phyloP scores from a whole-genome alignment of 2,329 filamentous ascomycete genomes.

The Neopestalotiopsis sp. region DNA sequence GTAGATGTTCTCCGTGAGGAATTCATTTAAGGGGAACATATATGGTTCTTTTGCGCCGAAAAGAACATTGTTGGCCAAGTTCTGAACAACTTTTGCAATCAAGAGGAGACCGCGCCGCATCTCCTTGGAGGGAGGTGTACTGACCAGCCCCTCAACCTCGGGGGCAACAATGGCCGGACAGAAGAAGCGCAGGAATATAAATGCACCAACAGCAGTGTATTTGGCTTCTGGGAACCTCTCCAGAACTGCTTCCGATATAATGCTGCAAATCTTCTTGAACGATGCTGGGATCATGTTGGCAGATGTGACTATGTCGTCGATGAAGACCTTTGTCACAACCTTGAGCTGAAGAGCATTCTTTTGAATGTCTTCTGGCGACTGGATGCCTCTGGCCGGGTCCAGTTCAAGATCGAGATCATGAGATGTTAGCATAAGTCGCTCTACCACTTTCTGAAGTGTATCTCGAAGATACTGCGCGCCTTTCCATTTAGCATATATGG shows the following conservation, averaged over 20 bases:
- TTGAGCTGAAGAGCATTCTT: slow-evolving; percentile 70
- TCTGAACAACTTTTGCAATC: slow-evolving; percentile 75
- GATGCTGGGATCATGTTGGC: slow-evolving; percentile 64
- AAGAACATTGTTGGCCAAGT: slow-evolving; percentile 73
- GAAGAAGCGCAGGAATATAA: slow-evolving; percentile 75
- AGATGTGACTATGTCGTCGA: slow-evolving; percentile 72
- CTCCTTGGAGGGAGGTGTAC: slow-evolving; percentile 66
- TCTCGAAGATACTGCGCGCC: slow-evolving; percentile 65
- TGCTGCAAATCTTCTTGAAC: slow-evolving; percentile 71
- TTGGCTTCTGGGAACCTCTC: slow-evolving; percentile 71
- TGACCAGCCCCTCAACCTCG: slow-evolving; percentile 69
- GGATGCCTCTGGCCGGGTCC: slow-evolving; percentile 63
- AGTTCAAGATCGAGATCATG: slow-evolving; percentile 72
- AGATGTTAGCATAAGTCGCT: slow-evolving; percentile 68
- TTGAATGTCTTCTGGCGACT: slow-evolving; percentile 65
- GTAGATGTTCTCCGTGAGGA: slow-evolving; percentile 71
- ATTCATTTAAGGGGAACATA: slow-evolving; percentile 74
- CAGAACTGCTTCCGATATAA: slow-evolving; percentile 69
- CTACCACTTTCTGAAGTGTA: slow-evolving; percentile 70
- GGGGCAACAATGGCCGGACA: slow-evolving; percentile 75
- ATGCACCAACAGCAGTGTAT: slow-evolving; percentile 73
- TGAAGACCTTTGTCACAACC: slow-evolving; percentile 73
- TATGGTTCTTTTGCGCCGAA: slow-evolving; percentile 76
- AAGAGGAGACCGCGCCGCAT: slow-evolving; percentile 71
- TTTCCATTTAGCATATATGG: slow-evolving; percentile 75